Conservation (phyloP, 2,329 filamentous ascomycete species). For the Botrytis sinoallii region DNA sequence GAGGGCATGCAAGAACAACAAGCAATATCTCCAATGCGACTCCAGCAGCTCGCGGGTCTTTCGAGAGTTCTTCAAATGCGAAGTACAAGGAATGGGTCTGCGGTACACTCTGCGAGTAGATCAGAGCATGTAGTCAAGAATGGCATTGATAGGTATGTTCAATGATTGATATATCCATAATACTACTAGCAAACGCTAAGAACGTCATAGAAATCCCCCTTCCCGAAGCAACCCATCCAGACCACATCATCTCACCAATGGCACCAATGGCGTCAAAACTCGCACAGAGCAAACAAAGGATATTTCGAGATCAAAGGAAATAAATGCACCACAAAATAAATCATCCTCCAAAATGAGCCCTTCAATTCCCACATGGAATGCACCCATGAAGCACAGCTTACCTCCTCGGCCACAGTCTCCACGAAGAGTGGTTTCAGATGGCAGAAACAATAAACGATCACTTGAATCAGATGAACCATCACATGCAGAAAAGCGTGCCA, state of each 20-base stretch:
- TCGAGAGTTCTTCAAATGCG: slow-evolving; percentile 25
- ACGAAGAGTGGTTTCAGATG: slow-evolving; percentile 21
- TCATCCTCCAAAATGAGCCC: slow-evolving; percentile 8
- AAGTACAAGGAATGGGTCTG: slow-evolving; percentile 28
- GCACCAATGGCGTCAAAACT: slow-evolving; percentile 19
- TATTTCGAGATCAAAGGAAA: slow-evolving; percentile 7
- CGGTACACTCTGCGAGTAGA: slow-evolving; percentile 13
- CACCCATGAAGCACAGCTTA: slow-evolving; percentile 29
- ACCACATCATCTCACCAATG: slow-evolving; percentile 45
- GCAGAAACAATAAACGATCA: slow-evolving; percentile 32
- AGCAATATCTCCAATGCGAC: slow-evolving; percentile 26
- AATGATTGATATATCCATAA: neutral
- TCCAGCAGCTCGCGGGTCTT: slow-evolving; percentile 28
- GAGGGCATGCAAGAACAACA: slow-evolving; percentile 25
- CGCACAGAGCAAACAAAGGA: slow-evolving; percentile 9
- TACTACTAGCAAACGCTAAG: neutral
- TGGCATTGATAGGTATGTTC: slow-evolving; percentile 17
- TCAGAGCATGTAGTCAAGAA: slow-evolving; percentile 16
- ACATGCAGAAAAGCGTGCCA: slow-evolving; percentile 34
- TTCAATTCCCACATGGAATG: slow-evolving; percentile 18
- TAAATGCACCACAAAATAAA: slow-evolving; percentile 6
- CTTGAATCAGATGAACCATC: slow-evolving; percentile 29
- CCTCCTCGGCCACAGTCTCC: slow-evolving; percentile 35
- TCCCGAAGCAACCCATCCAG: slow-evolving; percentile 46
- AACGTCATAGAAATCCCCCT: slow-evolving; percentile 6